Conservation (phyloP, 495 filamentous ascomycete genomes). For the Corynascus novoguineensis region DNA sequence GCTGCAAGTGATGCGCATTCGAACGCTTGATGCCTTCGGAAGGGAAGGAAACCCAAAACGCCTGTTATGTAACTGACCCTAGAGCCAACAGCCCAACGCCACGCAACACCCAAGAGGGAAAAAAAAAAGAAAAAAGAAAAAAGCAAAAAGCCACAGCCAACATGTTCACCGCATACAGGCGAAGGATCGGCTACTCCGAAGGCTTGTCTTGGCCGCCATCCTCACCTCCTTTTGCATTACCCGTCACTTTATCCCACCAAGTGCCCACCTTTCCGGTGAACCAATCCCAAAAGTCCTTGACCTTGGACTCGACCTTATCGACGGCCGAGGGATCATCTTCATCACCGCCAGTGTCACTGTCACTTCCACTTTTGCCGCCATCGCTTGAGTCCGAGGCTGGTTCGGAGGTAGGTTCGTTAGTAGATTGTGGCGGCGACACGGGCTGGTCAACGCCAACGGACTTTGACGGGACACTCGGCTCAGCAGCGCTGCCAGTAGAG, state of each 20-base stretch:
- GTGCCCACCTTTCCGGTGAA: constrained; percentile 41
- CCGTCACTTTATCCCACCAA: constrained; percentile 36
- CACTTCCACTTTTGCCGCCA: constrained; percentile 5
- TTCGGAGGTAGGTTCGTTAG: constrained; percentile 6
- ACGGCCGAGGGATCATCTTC: constrained; percentile 13
- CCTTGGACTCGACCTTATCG: constrained; percentile 22
- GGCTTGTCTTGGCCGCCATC: neutral
- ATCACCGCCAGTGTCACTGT: constrained; percentile 9
- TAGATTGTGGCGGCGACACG: constrained; percentile 17
- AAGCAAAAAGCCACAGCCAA: neutral
- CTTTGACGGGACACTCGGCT: constrained; percentile 6
- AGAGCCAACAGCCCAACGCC: neutral
- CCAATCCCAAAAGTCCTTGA: constrained; percentile 46
- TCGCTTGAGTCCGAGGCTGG: constrained; percentile 9
- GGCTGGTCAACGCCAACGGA: constrained; percentile 20
- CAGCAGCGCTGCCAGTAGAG: constrained; percentile 2
- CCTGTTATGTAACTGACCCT: neutral
- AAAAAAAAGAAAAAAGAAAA: neutral
- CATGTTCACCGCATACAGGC: too few species aligned
- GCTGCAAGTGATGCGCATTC: too few species aligned
- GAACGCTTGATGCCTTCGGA: neutral
- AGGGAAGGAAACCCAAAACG: neutral
- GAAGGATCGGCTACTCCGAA: neutral
- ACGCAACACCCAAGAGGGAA: neutral
- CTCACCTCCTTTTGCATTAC: constrained; percentile 9